A percentile compares a stretch with the other conserved stretches of the same genome.
Conservation (phyloP, 140 eudicot species). For the Ambrosia hybrid region DNA sequence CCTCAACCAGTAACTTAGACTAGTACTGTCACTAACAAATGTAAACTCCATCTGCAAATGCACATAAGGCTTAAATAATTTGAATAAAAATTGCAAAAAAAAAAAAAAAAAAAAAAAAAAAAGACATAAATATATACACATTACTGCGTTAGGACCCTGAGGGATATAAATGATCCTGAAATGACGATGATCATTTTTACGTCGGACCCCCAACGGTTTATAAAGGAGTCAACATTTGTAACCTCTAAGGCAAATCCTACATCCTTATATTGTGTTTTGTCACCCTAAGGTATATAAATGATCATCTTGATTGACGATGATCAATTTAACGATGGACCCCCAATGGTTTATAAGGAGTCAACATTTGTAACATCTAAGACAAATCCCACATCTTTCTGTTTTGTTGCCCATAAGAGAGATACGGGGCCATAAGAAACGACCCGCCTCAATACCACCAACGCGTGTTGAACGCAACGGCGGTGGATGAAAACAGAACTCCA, state of each 20-base stretch:
- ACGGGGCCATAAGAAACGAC: background rate
- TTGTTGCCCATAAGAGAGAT: background rate
- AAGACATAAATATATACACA: background rate
- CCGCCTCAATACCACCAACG: no score
- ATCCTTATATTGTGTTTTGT: no score
- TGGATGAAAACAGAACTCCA: no score
- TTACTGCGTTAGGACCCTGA: no score
- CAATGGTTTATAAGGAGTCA: background rate
- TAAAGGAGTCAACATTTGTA: background rate
- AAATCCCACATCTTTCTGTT: background rate
- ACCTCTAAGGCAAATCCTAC: no score
- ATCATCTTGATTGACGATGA: background rate
- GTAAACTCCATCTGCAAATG: conserved; percentile 44
- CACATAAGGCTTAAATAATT: background rate
- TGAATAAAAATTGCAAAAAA: background rate
- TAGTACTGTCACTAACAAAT: conserved; percentile 48
- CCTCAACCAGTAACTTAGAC: conserved; percentile 78
- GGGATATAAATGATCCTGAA: background rate
- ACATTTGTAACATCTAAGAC: background rate
- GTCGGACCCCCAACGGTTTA: background rate
- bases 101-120: background rate
- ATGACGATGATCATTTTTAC: background rate
- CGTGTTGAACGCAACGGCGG: no score
- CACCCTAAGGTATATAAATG: background rate
- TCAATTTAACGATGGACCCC: background rate